Percentiles rank a stretch among this genome's conserved stretches.
Evolutionary conservation across 768 basidiomycete genomes (phyloP).

Genomic region (Pleurotus ostreatus): DNA sequence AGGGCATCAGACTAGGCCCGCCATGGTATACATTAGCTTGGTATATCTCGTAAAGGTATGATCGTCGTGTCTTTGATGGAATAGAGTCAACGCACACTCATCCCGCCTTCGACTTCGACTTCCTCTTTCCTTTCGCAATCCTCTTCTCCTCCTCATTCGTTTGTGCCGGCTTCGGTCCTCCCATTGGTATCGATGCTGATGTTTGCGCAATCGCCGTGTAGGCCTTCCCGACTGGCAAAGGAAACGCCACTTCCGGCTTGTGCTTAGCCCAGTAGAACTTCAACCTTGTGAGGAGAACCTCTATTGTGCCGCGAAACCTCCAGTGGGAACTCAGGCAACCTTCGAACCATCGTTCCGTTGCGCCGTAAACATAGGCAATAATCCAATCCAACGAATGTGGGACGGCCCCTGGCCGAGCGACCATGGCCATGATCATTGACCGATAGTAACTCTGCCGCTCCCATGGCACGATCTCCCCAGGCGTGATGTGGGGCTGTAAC

Average conservation of each 20-base stretch:
- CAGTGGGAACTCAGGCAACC: constrained; percentile 22
- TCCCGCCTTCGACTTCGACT: background rate
- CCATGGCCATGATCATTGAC: constrained; percentile 16
- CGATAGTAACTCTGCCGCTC: constrained; percentile 19
- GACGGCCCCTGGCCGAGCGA: constrained; percentile 13
- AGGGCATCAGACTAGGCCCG: background rate
- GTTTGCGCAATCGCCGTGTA: background rate
- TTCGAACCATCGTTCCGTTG: constrained; percentile 28
- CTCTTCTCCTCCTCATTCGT: background rate
- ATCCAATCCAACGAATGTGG: constrained; percentile 18
- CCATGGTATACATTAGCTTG: background rate
- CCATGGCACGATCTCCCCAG: constrained; percentile 19
- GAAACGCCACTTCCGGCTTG: constrained; percentile 20
- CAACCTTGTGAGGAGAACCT: constrained; percentile 19
- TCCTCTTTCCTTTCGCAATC: background rate
- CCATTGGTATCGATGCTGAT: too few relatives aligned
- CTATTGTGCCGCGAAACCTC: constrained; percentile 18
- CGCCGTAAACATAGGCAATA: constrained; percentile 22
- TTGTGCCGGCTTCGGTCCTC: background rate
- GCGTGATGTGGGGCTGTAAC: constrained; percentile 15
- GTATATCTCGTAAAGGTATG: background rate
- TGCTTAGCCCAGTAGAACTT: constrained; percentile 18
- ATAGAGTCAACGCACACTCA: too few relatives aligned
- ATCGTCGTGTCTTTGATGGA: too few relatives aligned
- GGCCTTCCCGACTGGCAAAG: constrained; percentile 8